Conservation (phyloP, 2,329 filamentous ascomycete genomes). For the Neocatenulostroma microsporum region DNA sequence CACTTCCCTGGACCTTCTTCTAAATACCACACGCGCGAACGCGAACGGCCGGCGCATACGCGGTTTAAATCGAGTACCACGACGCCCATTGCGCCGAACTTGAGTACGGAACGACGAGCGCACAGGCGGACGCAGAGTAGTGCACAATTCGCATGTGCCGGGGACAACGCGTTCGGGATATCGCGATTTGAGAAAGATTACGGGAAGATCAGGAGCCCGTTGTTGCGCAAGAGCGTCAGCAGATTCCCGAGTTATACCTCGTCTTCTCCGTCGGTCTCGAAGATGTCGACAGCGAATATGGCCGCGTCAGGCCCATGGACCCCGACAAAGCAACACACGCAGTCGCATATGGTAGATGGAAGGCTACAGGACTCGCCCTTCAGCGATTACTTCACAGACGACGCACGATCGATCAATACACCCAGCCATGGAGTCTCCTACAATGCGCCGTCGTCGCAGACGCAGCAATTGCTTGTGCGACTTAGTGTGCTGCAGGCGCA, state of each 20-base stretch:
- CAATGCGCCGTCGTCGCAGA: conserved; percentile 19
- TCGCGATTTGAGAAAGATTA: too few species aligned
- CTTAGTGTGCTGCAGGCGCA: conserved; percentile 31
- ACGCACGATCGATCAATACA: conserved; percentile 23
- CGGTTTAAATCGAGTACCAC: conserved; percentile 18
- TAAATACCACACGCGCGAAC: conserved; percentile 23
- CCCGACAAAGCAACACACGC: conserved; percentile 20
- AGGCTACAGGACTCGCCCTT: conserved; percentile 32
- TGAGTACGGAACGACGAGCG: conserved; percentile 24
- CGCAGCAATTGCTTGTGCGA: conserved; percentile 30
- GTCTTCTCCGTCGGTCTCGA: too few species aligned
- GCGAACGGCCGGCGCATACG: conserved; percentile 4
- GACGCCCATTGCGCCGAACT: conserved; percentile 16
- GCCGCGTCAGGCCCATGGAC: conserved; percentile 14
- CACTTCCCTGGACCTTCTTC: conserved; percentile 28
- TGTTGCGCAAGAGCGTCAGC: too few species aligned
- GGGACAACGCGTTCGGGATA: too few species aligned
- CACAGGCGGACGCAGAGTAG: conserved; percentile 21
- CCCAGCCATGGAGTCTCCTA: conserved; percentile 5
- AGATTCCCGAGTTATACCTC: too few species aligned
- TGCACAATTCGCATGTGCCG: conserved; percentile 9
- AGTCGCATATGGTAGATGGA: too few species aligned
- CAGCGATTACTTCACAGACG: conserved; percentile 36
- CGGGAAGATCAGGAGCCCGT: too few species aligned
- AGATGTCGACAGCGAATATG: too few species aligned